phyloP scores from a whole-genome alignment of 257 asterid genomes.

The Petrea volubilis region DNA sequence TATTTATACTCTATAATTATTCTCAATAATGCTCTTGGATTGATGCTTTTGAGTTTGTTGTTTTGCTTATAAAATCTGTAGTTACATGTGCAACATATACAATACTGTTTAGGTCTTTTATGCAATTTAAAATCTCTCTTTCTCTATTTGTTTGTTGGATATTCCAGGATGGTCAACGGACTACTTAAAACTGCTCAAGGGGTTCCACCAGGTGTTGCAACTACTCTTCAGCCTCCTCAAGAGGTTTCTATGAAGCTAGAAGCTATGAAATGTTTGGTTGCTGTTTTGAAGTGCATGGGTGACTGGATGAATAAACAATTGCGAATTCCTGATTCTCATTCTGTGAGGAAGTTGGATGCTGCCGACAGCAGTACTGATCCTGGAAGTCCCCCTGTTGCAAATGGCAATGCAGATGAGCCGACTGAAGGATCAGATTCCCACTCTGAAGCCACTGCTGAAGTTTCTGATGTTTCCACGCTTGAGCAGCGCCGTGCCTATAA shows the following conservation, averaged over 20 bases:
- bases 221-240: constrained; percentile 86
- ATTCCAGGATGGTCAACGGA: constrained; percentile 92
- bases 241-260: constrained; percentile 84
- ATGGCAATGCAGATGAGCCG: constrained; percentile 77
- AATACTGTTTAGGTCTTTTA: not conserved
- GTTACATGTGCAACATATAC: not conserved
- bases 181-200: constrained; percentile 99
- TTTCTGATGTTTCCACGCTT: constrained; percentile 82
- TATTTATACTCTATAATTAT: constrained; percentile 13
- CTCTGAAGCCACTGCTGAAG: constrained; percentile 85
- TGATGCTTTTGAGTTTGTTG: constrained; percentile 19
- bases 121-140: constrained; percentile 15
- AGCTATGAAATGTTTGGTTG: constrained; percentile 92
- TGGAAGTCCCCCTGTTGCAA: constrained; percentile 53
- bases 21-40: not conserved
- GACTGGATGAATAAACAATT: constrained; percentile 98
- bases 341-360: constrained; percentile 62
- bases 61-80: constrained; percentile 15
- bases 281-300: constrained; percentile 90
- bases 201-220: constrained; percentile 82
- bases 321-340: constrained; percentile 81
- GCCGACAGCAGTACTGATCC: constrained; percentile 64
- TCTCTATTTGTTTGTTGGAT: constrained; percentile 17
- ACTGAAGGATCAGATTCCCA: constrained; percentile 78
- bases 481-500: constrained; percentile 99